Base-by-base conservation (phyloP, 139 green algal genomes). In the Haematococcus lacustris region DNA sequence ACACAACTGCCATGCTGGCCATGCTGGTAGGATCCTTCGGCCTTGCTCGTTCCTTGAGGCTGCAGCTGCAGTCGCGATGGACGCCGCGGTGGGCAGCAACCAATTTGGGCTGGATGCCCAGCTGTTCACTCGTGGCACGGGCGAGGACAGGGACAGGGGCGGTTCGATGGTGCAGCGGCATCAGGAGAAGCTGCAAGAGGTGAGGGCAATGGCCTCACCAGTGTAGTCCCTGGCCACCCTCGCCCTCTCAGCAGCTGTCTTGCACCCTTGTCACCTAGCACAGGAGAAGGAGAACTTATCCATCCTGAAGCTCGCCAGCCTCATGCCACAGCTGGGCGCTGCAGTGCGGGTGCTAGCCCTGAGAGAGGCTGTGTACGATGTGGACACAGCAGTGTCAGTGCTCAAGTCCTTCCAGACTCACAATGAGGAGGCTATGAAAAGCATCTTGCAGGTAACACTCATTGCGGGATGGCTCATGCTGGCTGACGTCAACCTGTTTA, bases 291-390 rank as follows among this genome's bases (percentile, higher is more conserved):
- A 96, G 71, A 70, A 85, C 5, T 51, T 70, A 3, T 85, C 84
- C 4, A 80, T 93, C 59, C 76, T 82, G n/a, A 85, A 85, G 37
- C 73, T 96, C 47, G 59, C 76, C 0, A 64, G 66, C 26, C 66
- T 91, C 26, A 75, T 93, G 73, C 91, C 91, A 0, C 69, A 83
- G n/a, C 51, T 96, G 59, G 88, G 90, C 34, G 74, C 82, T 23
- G 73, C 84, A 25, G 78, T 90, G 23, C 80, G 80, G 0, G 74
- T 83, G 0, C 60, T 90, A 23, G 88, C 90, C 1, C 73, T 96
- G 37, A 51, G 85, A 40, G 82, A 93, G 59, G 77, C 78, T 7
- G 71, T 73, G n/a, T 96, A 87, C 84, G 84, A 91, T 28, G 76
- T 86, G 34, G 83, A 91, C 37, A 66, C 64, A 25, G 89, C 90